These are phyloP conservation scores for Pseudopyricularia javanii DNA, from an alignment of 2,329 filamentous ascomycete species.

Conservation along the genomic window DNA sequence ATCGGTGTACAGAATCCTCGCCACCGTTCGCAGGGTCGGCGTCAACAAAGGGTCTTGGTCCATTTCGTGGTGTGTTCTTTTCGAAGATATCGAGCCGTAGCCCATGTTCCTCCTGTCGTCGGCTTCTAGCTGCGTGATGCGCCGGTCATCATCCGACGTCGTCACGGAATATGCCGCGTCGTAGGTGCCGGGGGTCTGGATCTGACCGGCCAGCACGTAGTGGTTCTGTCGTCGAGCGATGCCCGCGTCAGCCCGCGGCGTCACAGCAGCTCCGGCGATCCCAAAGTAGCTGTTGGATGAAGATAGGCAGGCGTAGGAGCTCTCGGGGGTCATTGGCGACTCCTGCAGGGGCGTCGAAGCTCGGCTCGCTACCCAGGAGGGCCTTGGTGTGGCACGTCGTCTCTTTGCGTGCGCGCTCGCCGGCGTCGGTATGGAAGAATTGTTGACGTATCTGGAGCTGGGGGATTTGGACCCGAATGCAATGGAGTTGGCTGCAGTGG, in stretches of 20 bases:
- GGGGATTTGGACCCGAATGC: constrained; percentile 21
- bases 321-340: constrained; percentile 18
- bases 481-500: constrained; percentile 11
- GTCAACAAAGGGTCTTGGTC: constrained; percentile 12
- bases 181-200: constrained; percentile 31
- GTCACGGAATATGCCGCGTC: constrained; percentile 24
- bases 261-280: constrained; percentile 7
- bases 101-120: constrained; percentile 42
- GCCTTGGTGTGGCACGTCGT: constrained; percentile 4
- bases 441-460: constrained; percentile 5
- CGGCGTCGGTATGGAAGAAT: constrained; percentile 9
- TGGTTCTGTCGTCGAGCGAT: constrained; percentile 8
- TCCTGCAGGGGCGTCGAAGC: constrained; percentile 20
- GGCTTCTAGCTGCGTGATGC: constrained; percentile 33
- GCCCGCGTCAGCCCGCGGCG: background rate
- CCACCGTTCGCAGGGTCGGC: background rate
- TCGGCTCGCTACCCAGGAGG: constrained; percentile 4
- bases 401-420: constrained; percentile 33
- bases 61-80: constrained; percentile 22
- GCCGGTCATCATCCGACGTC: constrained; percentile 32
- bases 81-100: constrained; percentile 16
- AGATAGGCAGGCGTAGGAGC: constrained; percentile 2
- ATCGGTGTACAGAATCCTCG: background rate
- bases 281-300: constrained; percentile 1
- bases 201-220: constrained; percentile 42